Evolutionary conservation across 352 stramenopile genomes (phyloP), one percentile per base, ranked within the genome.

Genomic region (Globisporangium alternatum): DNA sequence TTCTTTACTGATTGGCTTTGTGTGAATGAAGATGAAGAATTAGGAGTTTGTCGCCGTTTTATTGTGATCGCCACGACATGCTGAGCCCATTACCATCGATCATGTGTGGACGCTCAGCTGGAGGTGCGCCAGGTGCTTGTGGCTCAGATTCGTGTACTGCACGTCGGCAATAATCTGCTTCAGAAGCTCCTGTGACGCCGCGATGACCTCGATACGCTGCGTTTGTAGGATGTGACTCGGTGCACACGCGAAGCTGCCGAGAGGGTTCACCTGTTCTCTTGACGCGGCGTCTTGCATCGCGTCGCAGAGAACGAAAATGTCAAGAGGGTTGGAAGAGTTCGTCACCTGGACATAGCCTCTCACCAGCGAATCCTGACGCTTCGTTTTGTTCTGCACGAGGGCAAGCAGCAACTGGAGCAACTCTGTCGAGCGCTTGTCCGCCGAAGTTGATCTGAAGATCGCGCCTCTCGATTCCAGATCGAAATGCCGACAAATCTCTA

Each of bases 351-450:
- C 13, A 9, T 51, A 45, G 22, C 13, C 28, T 51, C 37, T 31
- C 21, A 47, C 19, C 17, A 31, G 25, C 8, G 30, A 5, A 30
- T 43, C 31, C 8, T 47, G n/a, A 12, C 3, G 22, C n/a, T 44
- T 37, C 8, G 28, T 1, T 6, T 57, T 47, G 21, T 21, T 45
- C 28, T 53, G 45, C 45, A 62, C 31, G 5, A 68, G 55, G 15
- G 54, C 62, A 9, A 59, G 9, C 33, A 68, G 7, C 44, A 63
- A 19, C 47, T 63, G 31, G 5, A 68, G 35, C 28, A 68, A 10
- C 21, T 21, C 45, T 6, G 55, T 59, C n/a, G 62, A 63, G 37
- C 45, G 37, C n/a, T 62, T 68, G 37, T 47, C 47, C 5, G 31
- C 1, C 21, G 5, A 21, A 17, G n/a, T 30, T 2, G 25, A 5